Conservation (phyloP, 2,329 filamentous ascomycete genomes). For the Biscogniauxia sp. region DNA sequence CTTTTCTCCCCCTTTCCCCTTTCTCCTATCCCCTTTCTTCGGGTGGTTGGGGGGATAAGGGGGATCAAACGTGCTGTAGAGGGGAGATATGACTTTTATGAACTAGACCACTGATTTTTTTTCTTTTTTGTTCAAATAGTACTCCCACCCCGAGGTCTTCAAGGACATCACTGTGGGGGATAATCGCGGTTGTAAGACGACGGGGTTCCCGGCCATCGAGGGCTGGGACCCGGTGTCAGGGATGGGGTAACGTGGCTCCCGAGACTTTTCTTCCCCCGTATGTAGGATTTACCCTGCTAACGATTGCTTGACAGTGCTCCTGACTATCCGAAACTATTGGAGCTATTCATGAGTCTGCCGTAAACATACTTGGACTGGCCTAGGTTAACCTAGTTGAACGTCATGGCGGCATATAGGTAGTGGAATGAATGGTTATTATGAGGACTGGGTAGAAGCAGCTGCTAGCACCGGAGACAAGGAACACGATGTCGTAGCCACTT, state of each 20-base stretch:
- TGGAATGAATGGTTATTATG: background rate
- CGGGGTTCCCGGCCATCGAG: constrained; percentile 41
- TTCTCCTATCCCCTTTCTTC: background rate
- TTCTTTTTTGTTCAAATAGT: too few species aligned
- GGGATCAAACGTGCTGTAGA: too few species aligned
- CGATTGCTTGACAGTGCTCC: constrained; percentile 26
- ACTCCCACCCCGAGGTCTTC: constrained; percentile 40
- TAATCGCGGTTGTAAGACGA: constrained; percentile 36
- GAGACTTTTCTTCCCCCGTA: background rate
- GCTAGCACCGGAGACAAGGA: background rate
- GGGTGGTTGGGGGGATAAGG: background rate
- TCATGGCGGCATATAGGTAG: background rate
- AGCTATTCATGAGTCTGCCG: constrained; percentile 33
- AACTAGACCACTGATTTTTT: too few species aligned
- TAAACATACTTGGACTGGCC: constrained; percentile 4
- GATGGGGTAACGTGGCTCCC: constrained; percentile 26
- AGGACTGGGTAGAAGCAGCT: background rate
- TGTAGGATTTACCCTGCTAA: constrained; percentile 5
- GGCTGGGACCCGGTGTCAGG: constrained; percentile 42
- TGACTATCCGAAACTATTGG: constrained; percentile 33
- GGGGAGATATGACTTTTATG: too few species aligned
- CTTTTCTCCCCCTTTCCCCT: background rate
- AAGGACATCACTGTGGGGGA: constrained; percentile 39
- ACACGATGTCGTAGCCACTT: background rate
- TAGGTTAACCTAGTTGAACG: too few species aligned